Conservation (phyloP, 2,329 filamentous ascomycete species). For the Didymella lethalis region DNA sequence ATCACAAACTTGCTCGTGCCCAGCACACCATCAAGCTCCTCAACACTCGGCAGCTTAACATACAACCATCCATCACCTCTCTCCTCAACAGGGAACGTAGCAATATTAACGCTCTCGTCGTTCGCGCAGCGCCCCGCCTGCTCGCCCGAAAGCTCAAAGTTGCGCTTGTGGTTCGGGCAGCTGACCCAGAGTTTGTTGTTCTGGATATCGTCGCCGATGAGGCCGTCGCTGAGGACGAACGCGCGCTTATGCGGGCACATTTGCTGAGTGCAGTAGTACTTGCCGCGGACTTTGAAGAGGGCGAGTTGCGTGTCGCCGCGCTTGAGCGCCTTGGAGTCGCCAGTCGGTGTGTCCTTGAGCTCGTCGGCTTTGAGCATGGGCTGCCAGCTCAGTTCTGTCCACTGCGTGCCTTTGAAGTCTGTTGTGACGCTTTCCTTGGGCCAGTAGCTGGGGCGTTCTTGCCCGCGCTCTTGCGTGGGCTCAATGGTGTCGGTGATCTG, state of each 20-base stretch:
- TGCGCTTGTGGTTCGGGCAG: conserved; percentile 89
- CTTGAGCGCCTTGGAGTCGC: conserved; percentile 80
- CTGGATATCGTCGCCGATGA: conserved; percentile 73
- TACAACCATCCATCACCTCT: conserved; percentile 80
- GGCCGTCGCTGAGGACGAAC: conserved; percentile 85
- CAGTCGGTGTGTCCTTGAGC: conserved; percentile 74
- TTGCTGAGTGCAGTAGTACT: conserved; percentile 86
- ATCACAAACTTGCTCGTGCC: conserved; percentile 83
- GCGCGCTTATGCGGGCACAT: conserved; percentile 95
- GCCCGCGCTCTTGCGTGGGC: conserved; percentile 73
- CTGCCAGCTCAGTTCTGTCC: conserved; percentile 79
- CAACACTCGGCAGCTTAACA: conserved; percentile 78
- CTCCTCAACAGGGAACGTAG: conserved; percentile 80
- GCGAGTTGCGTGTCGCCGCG: conserved; percentile 88
- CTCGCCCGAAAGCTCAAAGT: conserved; percentile 76
- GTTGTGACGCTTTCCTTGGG: conserved; percentile 70
- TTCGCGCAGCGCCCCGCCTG: conserved; percentile 75
- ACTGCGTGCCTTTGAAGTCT: conserved; percentile 74
- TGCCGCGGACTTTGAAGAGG: conserved; percentile 81
- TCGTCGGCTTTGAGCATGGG: conserved; percentile 75
- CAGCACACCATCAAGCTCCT: conserved; percentile 79
- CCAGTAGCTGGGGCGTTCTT: conserved; percentile 80
- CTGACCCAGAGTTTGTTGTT: conserved; percentile 79
- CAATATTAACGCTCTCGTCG: conserved; percentile 78
- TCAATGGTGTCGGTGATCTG: conserved; percentile 71